phyloP scores from a whole-genome alignment of 2,329 filamentous ascomycete species.

The Ophiostoma ips region DNA sequence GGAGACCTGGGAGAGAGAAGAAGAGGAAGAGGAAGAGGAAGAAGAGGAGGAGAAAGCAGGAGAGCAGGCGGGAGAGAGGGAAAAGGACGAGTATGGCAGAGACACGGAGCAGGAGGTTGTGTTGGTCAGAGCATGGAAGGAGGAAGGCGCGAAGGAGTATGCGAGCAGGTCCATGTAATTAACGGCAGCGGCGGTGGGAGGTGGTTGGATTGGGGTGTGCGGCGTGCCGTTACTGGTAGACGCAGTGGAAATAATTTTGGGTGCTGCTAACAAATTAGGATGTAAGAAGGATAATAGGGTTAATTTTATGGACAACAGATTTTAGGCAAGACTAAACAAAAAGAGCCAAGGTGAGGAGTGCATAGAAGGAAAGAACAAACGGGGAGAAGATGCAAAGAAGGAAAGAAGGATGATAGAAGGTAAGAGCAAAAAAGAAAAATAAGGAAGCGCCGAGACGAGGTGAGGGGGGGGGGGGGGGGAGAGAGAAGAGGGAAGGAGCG shows the following conservation, averaged over 20 bases:
- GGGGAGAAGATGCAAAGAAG: not conserved
- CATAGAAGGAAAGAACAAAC: not conserved
- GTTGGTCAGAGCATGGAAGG: not conserved
- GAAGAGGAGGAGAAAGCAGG: too few species aligned
- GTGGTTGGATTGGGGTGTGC: too few species aligned
- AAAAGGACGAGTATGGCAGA: not conserved
- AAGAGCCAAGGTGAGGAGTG: not conserved
- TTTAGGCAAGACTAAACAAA: too few species aligned
- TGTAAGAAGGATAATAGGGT: too few species aligned
- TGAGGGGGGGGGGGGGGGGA: not conserved
- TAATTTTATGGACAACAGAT: too few species aligned
- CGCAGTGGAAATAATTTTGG: too few species aligned
- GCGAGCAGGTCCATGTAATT: constrained; percentile 2
- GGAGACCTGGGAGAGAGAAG: not conserved
- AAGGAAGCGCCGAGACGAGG: not conserved
- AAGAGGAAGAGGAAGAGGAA: not conserved
- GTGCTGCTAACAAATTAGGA: too few species aligned
- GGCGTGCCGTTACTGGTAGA: too few species aligned
- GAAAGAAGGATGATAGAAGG: not conserved
- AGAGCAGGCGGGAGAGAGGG: not conserved
- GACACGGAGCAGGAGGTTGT: not conserved
- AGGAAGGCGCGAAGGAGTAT: not conserved
- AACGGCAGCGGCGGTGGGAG: not conserved
- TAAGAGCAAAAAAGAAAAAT: not conserved
- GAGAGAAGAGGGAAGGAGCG: not conserved